Evolutionary conservation across 768 basidiomycete species (phyloP), one percentile per base, ranked within the genome.

Genomic region (Lenzites betulinus): DNA sequence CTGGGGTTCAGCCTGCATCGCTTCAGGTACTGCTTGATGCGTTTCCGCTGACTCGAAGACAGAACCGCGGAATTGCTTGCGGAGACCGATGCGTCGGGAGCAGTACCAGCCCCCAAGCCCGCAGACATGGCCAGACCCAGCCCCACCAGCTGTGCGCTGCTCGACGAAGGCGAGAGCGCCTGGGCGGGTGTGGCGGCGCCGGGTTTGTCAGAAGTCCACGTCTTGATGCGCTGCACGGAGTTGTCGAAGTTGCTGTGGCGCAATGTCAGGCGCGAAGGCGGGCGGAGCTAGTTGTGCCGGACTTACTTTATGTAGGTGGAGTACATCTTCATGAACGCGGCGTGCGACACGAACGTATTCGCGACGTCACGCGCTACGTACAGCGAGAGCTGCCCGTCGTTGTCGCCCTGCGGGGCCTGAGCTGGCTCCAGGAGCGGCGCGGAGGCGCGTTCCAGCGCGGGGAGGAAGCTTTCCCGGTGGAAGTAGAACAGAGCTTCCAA

Each of bases 291-390:
- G 42, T 8, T 16, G 22, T 33, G 60, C 36, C 9, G 60, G 63
- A 75, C 89, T 71, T 72, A 94, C 93, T 98, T 98, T 81, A 96
- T 96, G 72, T 98, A 99, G 44, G 90, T 91, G 33, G 94, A 95
- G 73, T 99, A 99, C 90, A 98, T 98, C 77, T 81, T 92, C 92
- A 99, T 93, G 79, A 98, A 98, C 4, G 96, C 94, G 30, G 94
- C 92, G 73, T 99, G 95, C 54, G 89, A 91, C 55, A 93, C 77
- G 74, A 98, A 99, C 48, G 92, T 94, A 58, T 88, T 83, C 7
- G 92, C 95, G 38, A 99, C 89, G 15, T 84, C 81, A 60, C 83
- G 89, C 0, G 92, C 93, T 15, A 92, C 91, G 46, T 78, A 78
- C 53, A 87, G 73, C 0, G 94, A 93, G 38, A 91, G 69, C 58